Conservation (phyloP, 2,329 filamentous ascomycete genomes). For the Aureobasidium musti region DNA sequence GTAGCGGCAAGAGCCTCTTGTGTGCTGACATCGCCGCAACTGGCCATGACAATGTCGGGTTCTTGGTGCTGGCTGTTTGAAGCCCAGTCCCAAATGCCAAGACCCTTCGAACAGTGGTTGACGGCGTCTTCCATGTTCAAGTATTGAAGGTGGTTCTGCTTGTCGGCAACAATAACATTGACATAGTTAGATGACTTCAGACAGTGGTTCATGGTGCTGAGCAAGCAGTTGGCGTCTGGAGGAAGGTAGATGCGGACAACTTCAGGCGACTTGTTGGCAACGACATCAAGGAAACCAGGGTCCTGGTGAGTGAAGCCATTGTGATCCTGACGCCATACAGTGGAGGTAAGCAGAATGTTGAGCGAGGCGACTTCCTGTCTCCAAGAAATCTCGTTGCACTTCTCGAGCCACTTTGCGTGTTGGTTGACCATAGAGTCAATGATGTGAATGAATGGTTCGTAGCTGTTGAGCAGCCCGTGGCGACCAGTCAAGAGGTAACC, state of each 20-base stretch:
- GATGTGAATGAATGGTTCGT: constrained; percentile 80
- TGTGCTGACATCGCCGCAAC: constrained; percentile 72
- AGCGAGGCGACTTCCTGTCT: constrained; percentile 71
- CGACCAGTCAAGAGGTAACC: constrained; percentile 74
- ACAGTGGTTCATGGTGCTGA: constrained; percentile 76
- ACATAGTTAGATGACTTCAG: constrained; percentile 74
- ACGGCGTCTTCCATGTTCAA: constrained; percentile 72
- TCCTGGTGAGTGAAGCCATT: constrained; percentile 84
- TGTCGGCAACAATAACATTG: constrained; percentile 78
- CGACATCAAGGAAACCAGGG: constrained; percentile 75
- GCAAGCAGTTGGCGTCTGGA: constrained; percentile 75
- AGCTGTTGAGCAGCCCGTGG: constrained; percentile 76
- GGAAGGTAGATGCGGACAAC: constrained; percentile 80
- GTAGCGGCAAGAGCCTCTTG: constrained; percentile 74
- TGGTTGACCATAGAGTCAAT: constrained; percentile 86
- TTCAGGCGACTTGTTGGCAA: constrained; percentile 77
- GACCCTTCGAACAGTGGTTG: constrained; percentile 74
- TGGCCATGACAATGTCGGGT: constrained; percentile 75
- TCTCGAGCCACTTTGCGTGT: constrained; percentile 84
- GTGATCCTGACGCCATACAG: constrained; percentile 81
- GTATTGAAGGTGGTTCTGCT: constrained; percentile 76
- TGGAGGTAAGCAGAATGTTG: constrained; percentile 76
- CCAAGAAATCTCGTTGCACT: constrained; percentile 78
- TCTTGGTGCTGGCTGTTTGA: constrained; percentile 68
- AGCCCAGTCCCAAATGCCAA: constrained; percentile 76